phyloP scores from a whole-genome alignment of 2,329 filamentous ascomycete species.

The Penicillium sp. region DNA sequence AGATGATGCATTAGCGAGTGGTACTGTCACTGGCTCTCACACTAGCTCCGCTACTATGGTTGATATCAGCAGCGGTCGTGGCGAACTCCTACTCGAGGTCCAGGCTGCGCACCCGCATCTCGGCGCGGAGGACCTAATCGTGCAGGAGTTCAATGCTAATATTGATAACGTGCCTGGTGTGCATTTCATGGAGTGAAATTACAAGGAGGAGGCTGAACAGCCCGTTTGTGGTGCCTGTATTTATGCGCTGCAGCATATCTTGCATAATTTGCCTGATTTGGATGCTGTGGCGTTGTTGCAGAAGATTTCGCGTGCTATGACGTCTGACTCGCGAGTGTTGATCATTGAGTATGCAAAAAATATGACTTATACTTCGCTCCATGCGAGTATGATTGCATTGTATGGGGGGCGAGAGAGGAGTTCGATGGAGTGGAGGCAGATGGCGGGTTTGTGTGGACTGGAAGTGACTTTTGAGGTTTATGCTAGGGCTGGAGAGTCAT shows the following conservation, averaged over 20 bases:
- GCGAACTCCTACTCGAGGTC: slow-evolving; percentile 38
- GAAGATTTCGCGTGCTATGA: slow-evolving; percentile 38
- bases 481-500: slow-evolving; percentile 31
- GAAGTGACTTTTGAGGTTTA: slow-evolving; percentile 38
- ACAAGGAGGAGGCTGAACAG: slow-evolving; percentile 34
- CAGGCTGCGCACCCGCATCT: slow-evolving; percentile 35
- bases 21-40: background rate
- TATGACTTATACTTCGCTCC: slow-evolving; percentile 34
- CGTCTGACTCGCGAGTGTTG: slow-evolving; percentile 31
- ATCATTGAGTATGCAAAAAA: slow-evolving; percentile 41
- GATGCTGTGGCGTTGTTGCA: slow-evolving; percentile 37
- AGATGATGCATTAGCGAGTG: slow-evolving; percentile 17
- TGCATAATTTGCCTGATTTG: slow-evolving; percentile 40
- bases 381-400: slow-evolving; percentile 39
- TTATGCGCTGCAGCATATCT: slow-evolving; percentile 37
- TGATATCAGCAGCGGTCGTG: slow-evolving; percentile 40
- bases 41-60: slow-evolving; percentile 28
- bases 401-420: slow-evolving; percentile 37
- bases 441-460: slow-evolving; percentile 34
- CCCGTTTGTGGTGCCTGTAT: slow-evolving; percentile 33
- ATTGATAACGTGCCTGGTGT: slow-evolving; percentile 28
- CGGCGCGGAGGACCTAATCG: slow-evolving; percentile 26
- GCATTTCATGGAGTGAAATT: slow-evolving; percentile 37
- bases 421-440: slow-evolving; percentile 34
- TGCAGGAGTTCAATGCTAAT: slow-evolving; percentile 39